Conservation (phyloP, 345 rosid genomes). For the Sonneratia caseolaris region DNA sequence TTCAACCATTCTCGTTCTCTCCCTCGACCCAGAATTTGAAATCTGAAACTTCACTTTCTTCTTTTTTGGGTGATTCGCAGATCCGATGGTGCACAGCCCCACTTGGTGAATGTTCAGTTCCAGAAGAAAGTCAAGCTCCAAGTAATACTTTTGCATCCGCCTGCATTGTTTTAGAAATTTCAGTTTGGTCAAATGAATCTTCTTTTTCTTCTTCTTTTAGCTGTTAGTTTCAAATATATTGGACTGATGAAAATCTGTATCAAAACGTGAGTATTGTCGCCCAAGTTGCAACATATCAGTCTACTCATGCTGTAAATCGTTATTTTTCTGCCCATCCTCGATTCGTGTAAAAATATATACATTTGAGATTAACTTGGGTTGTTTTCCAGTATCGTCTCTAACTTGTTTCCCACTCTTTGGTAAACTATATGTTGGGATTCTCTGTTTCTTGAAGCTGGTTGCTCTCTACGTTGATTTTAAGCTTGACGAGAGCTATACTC, state of each 20-base stretch:
- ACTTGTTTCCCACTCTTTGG: too few relatives aligned
- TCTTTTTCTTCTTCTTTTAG: neutral
- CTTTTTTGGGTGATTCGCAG: conserved; percentile 20
- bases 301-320: neutral
- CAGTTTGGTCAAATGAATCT: neutral
- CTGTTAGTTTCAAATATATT: neutral
- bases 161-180: neutral
- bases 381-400: too few relatives aligned
- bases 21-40: neutral
- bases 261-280: neutral
- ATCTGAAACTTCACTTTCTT: neutral
- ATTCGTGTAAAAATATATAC: neutral
- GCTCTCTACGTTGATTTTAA: conserved; percentile 76
- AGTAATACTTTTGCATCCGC: conserved; percentile 19
- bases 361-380: neutral
- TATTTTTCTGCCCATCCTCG: neutral
- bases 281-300: neutral
- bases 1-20: neutral
- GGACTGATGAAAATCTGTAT: neutral
- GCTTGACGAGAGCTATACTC: conserved; percentile 92
- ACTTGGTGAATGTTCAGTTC: conserved; percentile 85
- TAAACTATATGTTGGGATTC: neutral
- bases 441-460: conserved; percentile 39
- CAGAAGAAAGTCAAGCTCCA: conserved; percentile 92
- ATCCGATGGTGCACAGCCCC: conserved; percentile 97